Conservation (phyloP, 371 early-diverging fungal genomes). For the Circinella umbellata region DNA sequence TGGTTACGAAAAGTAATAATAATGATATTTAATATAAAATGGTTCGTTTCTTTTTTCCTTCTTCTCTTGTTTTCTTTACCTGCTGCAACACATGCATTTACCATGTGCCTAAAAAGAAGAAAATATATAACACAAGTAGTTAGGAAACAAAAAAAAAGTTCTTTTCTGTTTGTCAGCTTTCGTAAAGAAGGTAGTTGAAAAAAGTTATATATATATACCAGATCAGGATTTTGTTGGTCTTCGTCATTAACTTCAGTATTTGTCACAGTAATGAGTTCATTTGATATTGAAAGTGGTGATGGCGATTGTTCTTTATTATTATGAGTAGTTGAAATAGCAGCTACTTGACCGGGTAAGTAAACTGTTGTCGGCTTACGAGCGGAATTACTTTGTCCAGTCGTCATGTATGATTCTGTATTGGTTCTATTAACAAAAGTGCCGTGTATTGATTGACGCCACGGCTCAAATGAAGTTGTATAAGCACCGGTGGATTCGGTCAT, state of each 20-base stretch:
- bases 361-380: conserved; percentile 16
- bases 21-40: not conserved
- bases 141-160: not conserved
- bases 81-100: conserved; percentile 64
- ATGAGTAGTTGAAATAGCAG: conserved; percentile 2
- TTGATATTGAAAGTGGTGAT: not conserved
- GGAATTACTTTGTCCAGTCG: conserved; percentile 7
- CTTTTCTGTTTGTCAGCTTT: too few species aligned
- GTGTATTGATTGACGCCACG: conserved; percentile 9
- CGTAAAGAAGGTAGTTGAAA: not conserved
- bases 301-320: not conserved
- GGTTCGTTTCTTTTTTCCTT: not conserved
- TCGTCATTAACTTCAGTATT: not conserved
- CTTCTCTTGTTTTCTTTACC: conserved; percentile 32
- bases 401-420: not conserved
- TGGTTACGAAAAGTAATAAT: not conserved
- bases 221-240: not conserved
- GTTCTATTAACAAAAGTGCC: not conserved
- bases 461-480: conserved; percentile 15
- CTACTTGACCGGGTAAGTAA: conserved; percentile 5
- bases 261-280: not conserved
- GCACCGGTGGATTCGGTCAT: conserved; percentile 15
- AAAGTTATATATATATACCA: not conserved
- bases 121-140: not conserved
- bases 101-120: conserved; percentile 27